Conservation (phyloP, 169 alveolate species). For the Plasmodium gonderi region DNA sequence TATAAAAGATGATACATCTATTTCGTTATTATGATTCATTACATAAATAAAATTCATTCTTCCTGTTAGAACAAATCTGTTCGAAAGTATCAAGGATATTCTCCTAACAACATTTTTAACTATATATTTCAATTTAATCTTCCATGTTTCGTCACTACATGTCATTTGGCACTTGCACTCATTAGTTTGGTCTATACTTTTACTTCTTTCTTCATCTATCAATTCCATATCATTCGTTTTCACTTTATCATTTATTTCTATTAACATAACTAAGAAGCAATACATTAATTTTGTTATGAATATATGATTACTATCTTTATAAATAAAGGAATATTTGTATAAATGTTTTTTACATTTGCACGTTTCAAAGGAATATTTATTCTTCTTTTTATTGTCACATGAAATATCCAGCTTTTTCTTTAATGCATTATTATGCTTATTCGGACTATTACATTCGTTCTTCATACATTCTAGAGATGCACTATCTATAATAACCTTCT, state of each 20-base stretch:
- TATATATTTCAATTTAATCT: constrained; percentile 21
- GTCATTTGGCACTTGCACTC: not conserved
- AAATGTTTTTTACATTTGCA: constrained; percentile 47
- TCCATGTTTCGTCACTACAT: constrained; percentile 31
- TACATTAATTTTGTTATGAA: constrained; percentile 50
- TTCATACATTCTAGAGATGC: not conserved
- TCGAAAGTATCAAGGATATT: constrained; percentile 38
- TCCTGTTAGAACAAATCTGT: constrained; percentile 9
- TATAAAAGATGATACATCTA: constrained; percentile 54
- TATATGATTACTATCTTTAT: not conserved
- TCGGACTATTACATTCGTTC: not conserved
- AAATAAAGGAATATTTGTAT: constrained; percentile 31
- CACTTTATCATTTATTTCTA: constrained; percentile 30
- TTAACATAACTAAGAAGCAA: constrained; percentile 54
- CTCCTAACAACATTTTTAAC: constrained; percentile 61
- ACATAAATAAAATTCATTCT: constrained; percentile 15
- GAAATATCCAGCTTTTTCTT: not conserved
- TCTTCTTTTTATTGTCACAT: not conserved
- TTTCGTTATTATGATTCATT: constrained; percentile 41
- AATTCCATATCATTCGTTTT: not conserved
- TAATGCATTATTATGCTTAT: not conserved
- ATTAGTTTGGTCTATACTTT: not conserved
- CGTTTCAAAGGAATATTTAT: constrained; percentile 5
- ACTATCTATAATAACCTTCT: not conserved
- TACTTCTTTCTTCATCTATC: not conserved